These are phyloP conservation scores for Pezicula radicicola DNA, from an alignment of 2,329 filamentous ascomycete genomes.

Conservation along the genomic window DNA sequence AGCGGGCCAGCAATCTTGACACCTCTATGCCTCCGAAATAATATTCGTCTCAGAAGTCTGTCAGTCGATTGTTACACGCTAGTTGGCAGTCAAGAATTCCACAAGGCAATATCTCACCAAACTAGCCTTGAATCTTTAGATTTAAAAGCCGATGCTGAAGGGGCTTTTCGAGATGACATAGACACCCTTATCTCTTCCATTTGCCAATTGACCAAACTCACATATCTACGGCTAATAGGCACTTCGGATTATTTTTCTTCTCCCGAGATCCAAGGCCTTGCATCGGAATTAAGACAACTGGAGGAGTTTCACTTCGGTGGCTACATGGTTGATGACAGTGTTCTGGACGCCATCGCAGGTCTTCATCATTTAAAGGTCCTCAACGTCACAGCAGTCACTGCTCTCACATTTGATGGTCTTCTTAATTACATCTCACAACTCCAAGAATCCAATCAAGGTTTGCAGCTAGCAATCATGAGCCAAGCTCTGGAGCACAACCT, in stretches of 20 bases:
- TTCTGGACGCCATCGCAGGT: conserved; percentile 39
- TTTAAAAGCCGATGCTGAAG: conserved; percentile 44
- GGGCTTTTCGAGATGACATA: conserved; percentile 41
- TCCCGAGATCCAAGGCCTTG: conserved; percentile 46
- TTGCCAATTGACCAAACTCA: conserved; percentile 47
- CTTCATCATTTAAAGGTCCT: conserved; percentile 48
- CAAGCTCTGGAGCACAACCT: conserved; percentile 25
- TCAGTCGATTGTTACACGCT: conserved; percentile 46
- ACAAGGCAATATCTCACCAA: conserved; percentile 49
- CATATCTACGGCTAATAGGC: conserved; percentile 48
- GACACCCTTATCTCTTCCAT: conserved; percentile 49
- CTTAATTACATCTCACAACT: conserved; percentile 37
- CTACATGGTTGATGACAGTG: conserved; percentile 46
- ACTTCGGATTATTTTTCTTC: conserved; percentile 48
- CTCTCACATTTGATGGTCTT: conserved; percentile 51
- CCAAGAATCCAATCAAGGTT: conserved; percentile 27
- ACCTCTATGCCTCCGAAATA: conserved; percentile 42
- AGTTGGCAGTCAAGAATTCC: conserved; percentile 48
- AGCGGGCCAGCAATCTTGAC: conserved; percentile 50
- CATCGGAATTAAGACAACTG: conserved; percentile 36
- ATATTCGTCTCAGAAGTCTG: conserved; percentile 44
- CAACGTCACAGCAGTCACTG: conserved; percentile 50
- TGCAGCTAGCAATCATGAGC: conserved; percentile 28
- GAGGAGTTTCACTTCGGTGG: conserved; percentile 57
- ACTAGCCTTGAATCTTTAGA: conserved; percentile 40